Conservation (phyloP, 305 asterid genomes). For the Rubia balearica region DNA sequence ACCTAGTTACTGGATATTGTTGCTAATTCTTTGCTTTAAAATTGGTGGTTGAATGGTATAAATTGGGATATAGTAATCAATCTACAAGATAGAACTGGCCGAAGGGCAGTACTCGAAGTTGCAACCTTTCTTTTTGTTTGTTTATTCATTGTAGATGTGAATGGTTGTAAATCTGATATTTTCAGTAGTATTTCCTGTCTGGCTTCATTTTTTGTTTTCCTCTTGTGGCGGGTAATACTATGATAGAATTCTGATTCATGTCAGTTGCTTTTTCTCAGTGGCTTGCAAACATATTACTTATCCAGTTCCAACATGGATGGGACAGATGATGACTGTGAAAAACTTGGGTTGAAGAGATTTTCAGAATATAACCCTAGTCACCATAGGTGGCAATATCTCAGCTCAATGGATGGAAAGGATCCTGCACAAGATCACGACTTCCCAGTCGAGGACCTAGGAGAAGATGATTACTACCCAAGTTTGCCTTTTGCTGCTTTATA, state of each 20-base stretch:
- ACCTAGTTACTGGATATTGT: neutral
- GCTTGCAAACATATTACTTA: constrained; percentile 73
- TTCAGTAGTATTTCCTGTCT: neutral
- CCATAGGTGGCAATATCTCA: constrained; percentile 70
- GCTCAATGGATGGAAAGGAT: constrained; percentile 40
- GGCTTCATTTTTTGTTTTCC: neutral
- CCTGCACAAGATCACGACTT: constrained; percentile 45
- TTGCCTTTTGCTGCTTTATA: constrained; percentile 93
- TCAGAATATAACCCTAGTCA: constrained; percentile 58
- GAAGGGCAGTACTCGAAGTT: neutral
- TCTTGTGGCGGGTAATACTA: neutral
- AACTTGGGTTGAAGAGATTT: constrained; percentile 64
- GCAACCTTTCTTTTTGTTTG: neutral
- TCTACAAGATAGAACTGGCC: neutral
- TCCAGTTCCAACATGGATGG: constrained; percentile 65
- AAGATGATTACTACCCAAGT: constrained; percentile 82
- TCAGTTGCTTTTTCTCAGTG: constrained; percentile 43
- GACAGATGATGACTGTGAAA: constrained; percentile 62
- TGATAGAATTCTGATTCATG: constrained; percentile 20
- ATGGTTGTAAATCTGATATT: neutral
- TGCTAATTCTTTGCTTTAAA: neutral
- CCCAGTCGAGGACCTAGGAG: constrained; percentile 61
- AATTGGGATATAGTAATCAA: neutral
- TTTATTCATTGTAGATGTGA: neutral
- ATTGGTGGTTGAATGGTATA: neutral